Conservation (phyloP, 164 flowering plant species). For the Liriodendron chinense region DNA sequence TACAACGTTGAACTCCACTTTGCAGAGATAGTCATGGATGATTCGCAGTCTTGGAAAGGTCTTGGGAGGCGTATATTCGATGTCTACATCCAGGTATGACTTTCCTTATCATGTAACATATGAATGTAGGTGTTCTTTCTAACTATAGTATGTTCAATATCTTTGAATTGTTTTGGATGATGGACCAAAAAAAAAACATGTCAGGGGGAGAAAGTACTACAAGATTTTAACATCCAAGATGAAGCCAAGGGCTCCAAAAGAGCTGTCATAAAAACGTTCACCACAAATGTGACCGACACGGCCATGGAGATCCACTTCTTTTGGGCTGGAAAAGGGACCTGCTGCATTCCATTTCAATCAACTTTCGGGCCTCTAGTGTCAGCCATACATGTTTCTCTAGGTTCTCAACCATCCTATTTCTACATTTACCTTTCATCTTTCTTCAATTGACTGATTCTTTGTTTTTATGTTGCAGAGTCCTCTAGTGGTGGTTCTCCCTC, state of each 20-base stretch:
- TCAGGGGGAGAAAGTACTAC: constrained; percentile 30
- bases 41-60: constrained; percentile 42
- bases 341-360: constrained; percentile 53
- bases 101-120: background rate
- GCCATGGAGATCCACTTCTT: constrained; percentile 70
- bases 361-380: constrained; percentile 85
- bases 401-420: constrained; percentile 10
- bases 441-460: background rate
- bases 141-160: background rate
- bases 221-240: constrained; percentile 44
- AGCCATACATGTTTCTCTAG: constrained; percentile 52
- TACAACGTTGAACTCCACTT: constrained; percentile 50
- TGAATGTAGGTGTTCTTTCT: background rate
- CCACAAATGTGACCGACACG: constrained; percentile 25
- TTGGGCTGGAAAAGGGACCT: constrained; percentile 82
- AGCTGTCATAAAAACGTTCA: constrained; percentile 12
- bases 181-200: background rate
- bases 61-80: constrained; percentile 60
- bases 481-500: constrained; percentile 17
- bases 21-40: constrained; percentile 49
- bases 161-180: background rate
- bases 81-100: constrained; percentile 48
- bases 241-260: constrained; percentile 39
- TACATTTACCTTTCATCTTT: background rate
- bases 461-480: constrained; percentile 17